phyloP scores from a whole-genome alignment of 2,329 filamentous ascomycete genomes.

The Scedosporium dehoogii region DNA sequence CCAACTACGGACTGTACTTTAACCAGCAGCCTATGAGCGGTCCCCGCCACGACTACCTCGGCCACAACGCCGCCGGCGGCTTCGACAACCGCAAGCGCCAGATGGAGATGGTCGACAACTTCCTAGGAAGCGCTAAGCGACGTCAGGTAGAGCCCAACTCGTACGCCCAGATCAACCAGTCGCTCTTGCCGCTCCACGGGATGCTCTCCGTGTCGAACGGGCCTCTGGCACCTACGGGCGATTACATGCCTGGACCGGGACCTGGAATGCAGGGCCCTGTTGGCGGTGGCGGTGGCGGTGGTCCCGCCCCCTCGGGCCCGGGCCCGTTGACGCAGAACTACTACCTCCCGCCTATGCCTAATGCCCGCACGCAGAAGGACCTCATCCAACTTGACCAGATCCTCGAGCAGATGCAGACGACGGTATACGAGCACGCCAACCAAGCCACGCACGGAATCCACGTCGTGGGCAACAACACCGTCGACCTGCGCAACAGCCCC shows the following conservation, averaged over 20 bases:
- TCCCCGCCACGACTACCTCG: slow-evolving; percentile 8
- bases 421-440: slow-evolving; percentile 86
- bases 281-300: slow-evolving; percentile 32
- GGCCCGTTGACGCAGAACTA: slow-evolving; percentile 61
- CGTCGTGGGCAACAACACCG: slow-evolving; percentile 59
- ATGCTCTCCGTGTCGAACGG: slow-evolving; percentile 53
- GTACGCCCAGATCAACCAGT: slow-evolving; percentile 86
- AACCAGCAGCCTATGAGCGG: slow-evolving; percentile 32
- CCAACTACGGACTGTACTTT: slow-evolving; percentile 70
- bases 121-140: slow-evolving; percentile 88
- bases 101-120: slow-evolving; percentile 85
- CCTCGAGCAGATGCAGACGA: slow-evolving; percentile 90
- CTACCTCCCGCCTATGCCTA: slow-evolving; percentile 77
- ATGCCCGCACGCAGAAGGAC: slow-evolving; percentile 86
- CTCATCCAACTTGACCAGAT: slow-evolving; percentile 89
- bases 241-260: slow-evolving; percentile 41
- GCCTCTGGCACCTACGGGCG: slow-evolving; percentile 28
- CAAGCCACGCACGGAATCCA: slow-evolving; percentile 73
- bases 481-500: slow-evolving; percentile 48
- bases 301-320: slow-evolving; percentile 37
- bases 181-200: slow-evolving; percentile 71
- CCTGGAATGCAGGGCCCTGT: slow-evolving; percentile 36
- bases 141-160: slow-evolving; percentile 79
- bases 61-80: slow-evolving; percentile 17
- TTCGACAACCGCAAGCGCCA: slow-evolving; percentile 71